A percentile compares a stretch with the other conserved stretches of the same genome.
phyloP scores from a whole-genome alignment of 2,329 filamentous ascomycete genomes.

The Phaeosphaeriaceae sp. region DNA sequence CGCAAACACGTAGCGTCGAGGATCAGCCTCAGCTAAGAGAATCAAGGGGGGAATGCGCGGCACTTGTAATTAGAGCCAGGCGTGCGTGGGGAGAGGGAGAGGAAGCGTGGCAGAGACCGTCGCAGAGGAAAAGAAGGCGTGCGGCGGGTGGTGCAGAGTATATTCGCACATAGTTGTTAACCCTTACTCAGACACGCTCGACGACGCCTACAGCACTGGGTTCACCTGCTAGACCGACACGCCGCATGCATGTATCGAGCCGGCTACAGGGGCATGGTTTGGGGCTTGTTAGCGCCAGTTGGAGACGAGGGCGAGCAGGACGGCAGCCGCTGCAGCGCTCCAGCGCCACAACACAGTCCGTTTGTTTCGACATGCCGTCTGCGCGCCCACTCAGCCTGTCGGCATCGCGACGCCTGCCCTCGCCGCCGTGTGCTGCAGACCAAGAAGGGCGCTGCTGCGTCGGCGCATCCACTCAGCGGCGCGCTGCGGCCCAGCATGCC shows the following conservation, averaged over 20 bases:
- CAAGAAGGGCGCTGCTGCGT: background rate
- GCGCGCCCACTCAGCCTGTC: background rate
- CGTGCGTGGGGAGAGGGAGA: background rate
- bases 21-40: conserved; percentile 32
- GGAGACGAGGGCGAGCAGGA: background rate
- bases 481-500: background rate
- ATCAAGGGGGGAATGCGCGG: conserved; percentile 10
- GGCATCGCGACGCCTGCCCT: background rate
- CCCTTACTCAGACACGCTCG: background rate
- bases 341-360: no score
- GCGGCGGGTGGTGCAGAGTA: conserved; percentile 8
- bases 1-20: conserved; percentile 45
- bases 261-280: background rate
- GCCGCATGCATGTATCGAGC: background rate
- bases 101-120: background rate
- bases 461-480: background rate
- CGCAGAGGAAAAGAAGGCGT: conserved; percentile 18
- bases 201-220: background rate
- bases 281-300: background rate
- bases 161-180: background rate
- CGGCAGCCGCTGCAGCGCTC: no score
- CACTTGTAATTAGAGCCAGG: background rate
- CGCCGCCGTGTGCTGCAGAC: background rate
- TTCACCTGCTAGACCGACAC: background rate
- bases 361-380: no score